These are phyloP conservation scores for Podospora comata DNA, from an alignment of 495 filamentous ascomycete species.

Conservation along the genomic window DNA sequence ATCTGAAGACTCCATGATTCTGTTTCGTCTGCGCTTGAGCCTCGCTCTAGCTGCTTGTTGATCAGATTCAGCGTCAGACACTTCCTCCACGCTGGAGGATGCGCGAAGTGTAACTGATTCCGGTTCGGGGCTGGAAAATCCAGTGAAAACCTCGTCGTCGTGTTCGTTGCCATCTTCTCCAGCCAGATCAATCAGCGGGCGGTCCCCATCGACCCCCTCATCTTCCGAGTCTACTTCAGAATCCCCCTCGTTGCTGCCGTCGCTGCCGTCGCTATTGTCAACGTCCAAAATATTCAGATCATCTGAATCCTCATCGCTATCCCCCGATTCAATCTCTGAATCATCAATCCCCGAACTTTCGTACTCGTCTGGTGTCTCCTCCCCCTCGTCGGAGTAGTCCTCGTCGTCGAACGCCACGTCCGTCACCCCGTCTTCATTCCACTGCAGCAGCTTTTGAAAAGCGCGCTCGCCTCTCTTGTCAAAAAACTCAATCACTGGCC, in stretches of 20 bases:
- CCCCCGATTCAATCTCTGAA: not conserved
- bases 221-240: not conserved
- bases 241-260: slow-evolving; percentile 8
- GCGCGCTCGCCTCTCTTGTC: slow-evolving; percentile 3
- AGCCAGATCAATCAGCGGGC: not conserved
- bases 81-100: slow-evolving; percentile 9
- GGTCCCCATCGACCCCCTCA: not conserved
- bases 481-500: slow-evolving; percentile 31
- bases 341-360: slow-evolving; percentile 36
- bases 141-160: slow-evolving; percentile 10
- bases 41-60: not conserved
- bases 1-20: not conserved
- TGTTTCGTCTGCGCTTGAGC: not conserved
- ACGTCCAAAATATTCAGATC: slow-evolving; percentile 22
- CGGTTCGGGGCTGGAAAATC: slow-evolving; percentile 29
- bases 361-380: slow-evolving; percentile 24
- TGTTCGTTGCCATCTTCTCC: slow-evolving; percentile 7
- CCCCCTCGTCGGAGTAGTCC: slow-evolving; percentile 5
- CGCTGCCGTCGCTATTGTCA: slow-evolving; percentile 5
- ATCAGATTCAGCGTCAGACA: not conserved
- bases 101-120: slow-evolving; percentile 19
- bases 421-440: slow-evolving; percentile 8
- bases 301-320: slow-evolving; percentile 23
- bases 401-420: slow-evolving; percentile 5
- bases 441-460: slow-evolving; percentile 16